phyloP scores from a whole-genome alignment of 768 basidiomycete genomes.

The Xanthoconium stramineum region DNA sequence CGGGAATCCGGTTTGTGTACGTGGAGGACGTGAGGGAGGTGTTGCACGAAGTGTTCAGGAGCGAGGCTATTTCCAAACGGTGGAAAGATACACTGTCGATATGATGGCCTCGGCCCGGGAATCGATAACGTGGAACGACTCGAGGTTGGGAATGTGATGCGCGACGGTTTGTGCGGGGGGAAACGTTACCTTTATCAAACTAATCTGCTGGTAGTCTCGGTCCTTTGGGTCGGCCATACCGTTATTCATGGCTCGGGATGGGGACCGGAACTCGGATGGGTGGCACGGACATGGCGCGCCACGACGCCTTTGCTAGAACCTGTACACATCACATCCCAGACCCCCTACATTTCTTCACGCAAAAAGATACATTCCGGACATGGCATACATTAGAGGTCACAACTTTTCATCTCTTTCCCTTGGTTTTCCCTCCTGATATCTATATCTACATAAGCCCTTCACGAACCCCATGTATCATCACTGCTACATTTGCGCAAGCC shows the following conservation, averaged over 20 bases:
- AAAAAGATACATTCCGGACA: neutral
- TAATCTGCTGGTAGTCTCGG: neutral
- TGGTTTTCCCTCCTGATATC: neutral
- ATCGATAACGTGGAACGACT: neutral
- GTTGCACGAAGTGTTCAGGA: constrained; percentile 80
- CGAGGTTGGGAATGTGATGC: neutral
- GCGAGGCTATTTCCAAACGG: constrained; percentile 51
- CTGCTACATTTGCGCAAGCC: neutral
- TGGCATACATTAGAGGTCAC: constrained; percentile 7
- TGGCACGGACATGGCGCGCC: neutral
- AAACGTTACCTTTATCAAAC: neutral
- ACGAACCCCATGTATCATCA: constrained; percentile 1
- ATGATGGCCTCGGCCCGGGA: constrained; percentile 11
- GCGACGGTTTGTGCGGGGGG: neutral
- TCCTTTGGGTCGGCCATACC: neutral
- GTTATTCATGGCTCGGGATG: neutral
- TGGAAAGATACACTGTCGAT: constrained; percentile 62
- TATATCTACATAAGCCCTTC: neutral
- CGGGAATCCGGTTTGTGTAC: constrained; percentile 91
- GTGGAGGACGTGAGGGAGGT: constrained; percentile 93
- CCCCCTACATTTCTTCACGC: neutral
- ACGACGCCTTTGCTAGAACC: neutral
- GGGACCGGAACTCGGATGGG: neutral
- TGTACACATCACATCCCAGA: too few relatives aligned
- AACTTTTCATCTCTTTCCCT: neutral